These are phyloP conservation scores for Rutstroemia sp. DNA, from an alignment of 2,329 filamentous ascomycete genomes.

Conservation along the genomic window DNA sequence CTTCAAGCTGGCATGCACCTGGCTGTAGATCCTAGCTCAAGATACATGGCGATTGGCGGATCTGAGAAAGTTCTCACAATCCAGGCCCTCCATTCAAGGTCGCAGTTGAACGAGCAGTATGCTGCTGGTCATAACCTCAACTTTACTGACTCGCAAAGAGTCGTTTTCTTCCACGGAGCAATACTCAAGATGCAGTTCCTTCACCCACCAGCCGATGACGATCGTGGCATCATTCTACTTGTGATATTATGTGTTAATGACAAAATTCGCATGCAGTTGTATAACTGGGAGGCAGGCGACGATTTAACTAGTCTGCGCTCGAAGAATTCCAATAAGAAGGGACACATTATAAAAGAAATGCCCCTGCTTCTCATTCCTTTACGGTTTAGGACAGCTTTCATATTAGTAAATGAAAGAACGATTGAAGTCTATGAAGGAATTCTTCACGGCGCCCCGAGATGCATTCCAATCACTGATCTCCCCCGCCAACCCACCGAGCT, in stretches of 20 bases:
- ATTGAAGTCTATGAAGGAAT: conserved; percentile 50
- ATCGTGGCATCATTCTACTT: conserved; percentile 68
- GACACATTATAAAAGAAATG: conserved; percentile 43
- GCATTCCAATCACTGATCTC: background rate
- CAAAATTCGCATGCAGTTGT: conserved; percentile 45
- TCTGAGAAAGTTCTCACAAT: conserved; percentile 64
- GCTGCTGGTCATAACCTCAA: conserved; percentile 37
- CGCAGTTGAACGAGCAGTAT: conserved; percentile 44
- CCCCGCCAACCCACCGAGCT: background rate
- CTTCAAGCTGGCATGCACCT: conserved; percentile 53
- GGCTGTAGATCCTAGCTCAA: conserved; percentile 70
- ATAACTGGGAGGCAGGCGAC: conserved; percentile 52
- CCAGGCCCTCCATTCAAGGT: conserved; percentile 57
- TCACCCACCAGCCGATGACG: conserved; percentile 58
- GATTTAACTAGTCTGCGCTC: conserved; percentile 39
- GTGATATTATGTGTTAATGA: conserved; percentile 48
- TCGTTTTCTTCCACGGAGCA: conserved; percentile 50
- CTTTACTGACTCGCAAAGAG: conserved; percentile 45
- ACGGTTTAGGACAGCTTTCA: conserved; percentile 61
- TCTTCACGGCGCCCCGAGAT: conserved; percentile 41
- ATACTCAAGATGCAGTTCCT: conserved; percentile 86
- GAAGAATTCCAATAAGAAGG: conserved; percentile 37
- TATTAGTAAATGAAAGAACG: conserved; percentile 54
- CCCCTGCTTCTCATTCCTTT: conserved; percentile 67
- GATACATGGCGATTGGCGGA: conserved; percentile 61